Evolutionary conservation across 2,329 filamentous ascomycete species (phyloP), one percentile per base, ranked within the genome.

Genomic region (Penicillium brevicompactum): DNA sequence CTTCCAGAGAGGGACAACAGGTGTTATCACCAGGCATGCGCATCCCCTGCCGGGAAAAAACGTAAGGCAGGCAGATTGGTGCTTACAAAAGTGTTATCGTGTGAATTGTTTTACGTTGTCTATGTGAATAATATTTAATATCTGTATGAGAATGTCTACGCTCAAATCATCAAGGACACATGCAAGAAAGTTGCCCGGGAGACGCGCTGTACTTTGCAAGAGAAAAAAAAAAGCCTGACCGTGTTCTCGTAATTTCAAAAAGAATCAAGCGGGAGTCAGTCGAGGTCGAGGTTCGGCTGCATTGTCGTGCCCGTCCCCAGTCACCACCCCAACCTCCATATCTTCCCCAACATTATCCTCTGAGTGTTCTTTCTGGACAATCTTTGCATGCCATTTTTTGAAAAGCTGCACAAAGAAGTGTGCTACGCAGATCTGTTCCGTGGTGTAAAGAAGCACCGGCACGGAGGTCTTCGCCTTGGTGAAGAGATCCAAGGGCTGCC

Each of bases 351-450:
- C 24, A 10, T 30, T 24, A 5, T 48, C 34, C 30, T 61, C 57
- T 14, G 51, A 9, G 31, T 67, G 62, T 22, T 56, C 45, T 41
- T 62, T 63, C 51, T 62, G 56, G 4, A 56, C 43, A 30, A 66
- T 18, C 37, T 61, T 60, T 21, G 53, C 40, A 42, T 60, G 59
- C 74, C 74, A 75, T 56, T 66, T 55, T 42, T 59, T 59, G 49
- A 76, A 70, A 16, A 72, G 53, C 60, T 72, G 64, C 32, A 76
- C 72, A 57, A 75, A 72, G 42, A 75, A 70, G 61, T 74, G 69
- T 10, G 73, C 74, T 30, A 73, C 71, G 24, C 69, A 74, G 8
- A 75, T 68, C 56, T 75, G 72, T 60, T 76, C 71, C 2, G 71
- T 73, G 22, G 72, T 74, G 56, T 73, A 76, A 38, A 75, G 57